phyloP scores from a whole-genome alignment of 768 basidiomycete genomes.

The Agaricus bisporus region DNA sequence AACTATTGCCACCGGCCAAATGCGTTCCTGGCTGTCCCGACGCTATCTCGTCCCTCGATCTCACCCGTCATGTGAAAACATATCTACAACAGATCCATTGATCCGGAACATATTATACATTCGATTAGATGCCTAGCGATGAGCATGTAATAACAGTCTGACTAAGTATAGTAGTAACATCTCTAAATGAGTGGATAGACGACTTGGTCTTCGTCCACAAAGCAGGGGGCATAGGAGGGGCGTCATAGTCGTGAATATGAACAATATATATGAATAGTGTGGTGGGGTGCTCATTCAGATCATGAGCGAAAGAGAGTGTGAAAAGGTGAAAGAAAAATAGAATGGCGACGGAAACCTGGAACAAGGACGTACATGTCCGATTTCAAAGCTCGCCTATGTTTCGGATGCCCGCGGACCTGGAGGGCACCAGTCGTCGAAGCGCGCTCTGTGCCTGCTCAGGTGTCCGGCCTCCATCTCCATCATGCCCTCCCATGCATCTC shows the following conservation, averaged over 20 bases:
- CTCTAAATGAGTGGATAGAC: constrained; percentile 6
- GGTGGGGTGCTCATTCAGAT: neutral
- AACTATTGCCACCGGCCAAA: neutral
- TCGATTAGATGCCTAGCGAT: constrained; percentile 10
- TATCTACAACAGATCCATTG: neutral
- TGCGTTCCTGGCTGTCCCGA: constrained; percentile 1
- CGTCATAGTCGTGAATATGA: constrained; percentile 9
- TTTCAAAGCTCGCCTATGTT: constrained; percentile 1
- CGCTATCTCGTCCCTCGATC: neutral
- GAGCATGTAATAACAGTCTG: constrained; percentile 9
- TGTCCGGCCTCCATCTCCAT: neutral
- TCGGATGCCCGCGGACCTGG: constrained; percentile 5
- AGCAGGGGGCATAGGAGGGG: constrained; percentile 5
- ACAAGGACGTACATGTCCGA: neutral
- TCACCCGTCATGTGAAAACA: constrained; percentile 4
- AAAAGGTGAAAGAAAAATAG: constrained; percentile 1
- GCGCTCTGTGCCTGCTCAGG: constrained; percentile 1
- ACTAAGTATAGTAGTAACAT: constrained; percentile 6
- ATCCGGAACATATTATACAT: constrained; percentile 1
- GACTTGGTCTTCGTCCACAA: neutral
- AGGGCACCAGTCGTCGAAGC: constrained; percentile 5
- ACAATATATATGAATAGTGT: constrained; percentile 3
- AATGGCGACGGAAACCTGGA: constrained; percentile 2
- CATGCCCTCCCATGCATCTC: neutral
- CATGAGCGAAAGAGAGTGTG: neutral